phyloP scores from a whole-genome alignment of 208 protist genomes.

The Trichomonas gallinae region DNA sequence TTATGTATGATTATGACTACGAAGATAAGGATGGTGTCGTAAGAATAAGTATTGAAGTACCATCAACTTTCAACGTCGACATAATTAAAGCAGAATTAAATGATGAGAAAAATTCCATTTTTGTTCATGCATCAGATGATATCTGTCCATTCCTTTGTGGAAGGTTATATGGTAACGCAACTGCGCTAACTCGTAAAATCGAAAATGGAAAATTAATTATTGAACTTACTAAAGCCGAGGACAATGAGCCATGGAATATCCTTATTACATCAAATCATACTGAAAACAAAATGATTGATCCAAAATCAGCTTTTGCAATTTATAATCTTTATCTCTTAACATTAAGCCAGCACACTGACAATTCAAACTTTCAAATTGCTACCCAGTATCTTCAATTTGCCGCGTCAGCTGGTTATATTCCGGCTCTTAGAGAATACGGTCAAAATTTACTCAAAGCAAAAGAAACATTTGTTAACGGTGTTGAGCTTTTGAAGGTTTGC shows the following conservation, averaged over 20 bases:
- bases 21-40: neutral
- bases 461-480: neutral
- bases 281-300: neutral
- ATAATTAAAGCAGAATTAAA: neutral
- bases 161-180: neutral
- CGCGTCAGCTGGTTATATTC: neutral
- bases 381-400: neutral
- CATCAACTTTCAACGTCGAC: neutral
- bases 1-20: neutral
- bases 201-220: neutral
- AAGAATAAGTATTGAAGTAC: neutral
- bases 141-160: neutral
- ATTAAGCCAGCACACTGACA: neutral
- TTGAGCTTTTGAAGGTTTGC: neutral
- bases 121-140: neutral
- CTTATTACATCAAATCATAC: neutral
- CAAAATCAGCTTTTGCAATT: neutral
- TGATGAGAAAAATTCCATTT: neutral
- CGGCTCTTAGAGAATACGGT: neutral
- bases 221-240: neutral
- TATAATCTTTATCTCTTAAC: neutral
- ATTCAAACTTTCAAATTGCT: neutral
- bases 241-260: neutral
- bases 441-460: neutral
- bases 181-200: neutral